Evolutionary conservation across 1,139 yeast species (phyloP), one percentile per base, ranked within the genome.

Genomic region (Martiniozyma asiatica): DNA sequence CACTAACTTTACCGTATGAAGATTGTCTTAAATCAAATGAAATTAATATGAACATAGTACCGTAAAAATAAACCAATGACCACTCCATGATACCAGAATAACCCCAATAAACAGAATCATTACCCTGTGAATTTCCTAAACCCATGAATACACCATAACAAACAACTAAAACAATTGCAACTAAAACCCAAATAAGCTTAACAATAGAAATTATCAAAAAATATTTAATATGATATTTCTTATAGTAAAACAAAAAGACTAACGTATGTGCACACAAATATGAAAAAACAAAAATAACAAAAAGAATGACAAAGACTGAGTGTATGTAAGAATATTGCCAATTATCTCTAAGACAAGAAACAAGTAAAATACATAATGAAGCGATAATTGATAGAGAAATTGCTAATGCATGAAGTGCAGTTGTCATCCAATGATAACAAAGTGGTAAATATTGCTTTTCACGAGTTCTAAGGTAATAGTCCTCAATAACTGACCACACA

Each of bases 41-140:
- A 56, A 89, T 66, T 38, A 77, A 58, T 8, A 78, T 51, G 44
- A 77, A 67, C 38, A 80, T 62, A 22, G 77, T 49, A 8, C 94
- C 92, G 49, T 81, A 85, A 73, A 82, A 77, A 56, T 76, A 87
- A 6, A 87, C 75, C 27, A 85, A 56, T 7, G 72, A 48, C 96
- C 97, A 87, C 53, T 87, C 97, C 51, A 79, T 74, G 1, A 80
- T 58, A 3, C 71, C 81, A 15, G 73, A 64, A 32, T 65, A 56
- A 11, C 62, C 53, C 51, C 51, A 49, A 22, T 36, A 31, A 15
- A 26, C 31, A 4, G 52, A 44, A 12, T 23, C 23, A 11, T 36
- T 36, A 16, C 51, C 48, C 10, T 33, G 55, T 22, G 62, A 55
- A 8, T 57, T 36, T 24, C 58, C 63, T 2, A 35, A 31, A 8